Evolutionary conservation across 225 moss, liverwort and hornwort species (phyloP).

Genomic region (Asterella californica): DNA sequence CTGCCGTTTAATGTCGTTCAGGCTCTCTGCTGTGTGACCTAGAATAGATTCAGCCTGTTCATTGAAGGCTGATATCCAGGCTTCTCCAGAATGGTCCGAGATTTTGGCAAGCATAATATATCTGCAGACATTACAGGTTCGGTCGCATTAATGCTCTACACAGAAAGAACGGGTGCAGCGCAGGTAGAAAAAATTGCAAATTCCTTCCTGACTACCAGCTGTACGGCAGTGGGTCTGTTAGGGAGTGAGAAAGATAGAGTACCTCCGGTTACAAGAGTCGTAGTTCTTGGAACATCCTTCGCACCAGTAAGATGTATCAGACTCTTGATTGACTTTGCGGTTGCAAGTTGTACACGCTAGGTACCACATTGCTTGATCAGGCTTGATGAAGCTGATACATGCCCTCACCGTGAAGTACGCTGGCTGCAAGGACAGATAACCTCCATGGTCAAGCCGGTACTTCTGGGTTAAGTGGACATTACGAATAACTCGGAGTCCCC

Average conservation of each 20-base stretch:
- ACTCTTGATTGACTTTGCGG: conserved; percentile 60
- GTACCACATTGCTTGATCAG: conserved; percentile 99
- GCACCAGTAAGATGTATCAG: conserved; percentile 67
- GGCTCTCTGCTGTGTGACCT: conserved; percentile 44
- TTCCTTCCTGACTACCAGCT: too few species aligned
- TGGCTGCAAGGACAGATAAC: conserved; percentile 37
- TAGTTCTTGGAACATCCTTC: conserved; percentile 77
- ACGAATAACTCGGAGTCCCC: too few species aligned
- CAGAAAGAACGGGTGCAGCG: neutral
- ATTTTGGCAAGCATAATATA: conserved; percentile 81
- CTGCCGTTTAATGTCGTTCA: conserved; percentile 49
- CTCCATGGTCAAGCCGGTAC: neutral
- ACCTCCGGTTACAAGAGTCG: conserved; percentile 67
- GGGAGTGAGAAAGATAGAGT: neutral
- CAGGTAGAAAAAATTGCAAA: neutral
- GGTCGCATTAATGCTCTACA: neutral
- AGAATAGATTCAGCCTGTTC: conserved; percentile 78
- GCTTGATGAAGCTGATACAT: conserved; percentile 83
- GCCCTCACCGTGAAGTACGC: conserved; percentile 78
- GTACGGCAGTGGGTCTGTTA: neutral
- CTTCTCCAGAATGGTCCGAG: conserved; percentile 75
- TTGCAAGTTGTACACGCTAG: conserved; percentile 77
- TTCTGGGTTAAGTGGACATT: too few species aligned
- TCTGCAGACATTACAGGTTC: conserved; percentile 30
- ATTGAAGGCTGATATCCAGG: conserved; percentile 87